Evolutionary conservation across 2,329 filamentous ascomycete species (phyloP), one percentile per base, ranked within the genome.

Genomic region (Colletotrichum brevisporum): DNA sequence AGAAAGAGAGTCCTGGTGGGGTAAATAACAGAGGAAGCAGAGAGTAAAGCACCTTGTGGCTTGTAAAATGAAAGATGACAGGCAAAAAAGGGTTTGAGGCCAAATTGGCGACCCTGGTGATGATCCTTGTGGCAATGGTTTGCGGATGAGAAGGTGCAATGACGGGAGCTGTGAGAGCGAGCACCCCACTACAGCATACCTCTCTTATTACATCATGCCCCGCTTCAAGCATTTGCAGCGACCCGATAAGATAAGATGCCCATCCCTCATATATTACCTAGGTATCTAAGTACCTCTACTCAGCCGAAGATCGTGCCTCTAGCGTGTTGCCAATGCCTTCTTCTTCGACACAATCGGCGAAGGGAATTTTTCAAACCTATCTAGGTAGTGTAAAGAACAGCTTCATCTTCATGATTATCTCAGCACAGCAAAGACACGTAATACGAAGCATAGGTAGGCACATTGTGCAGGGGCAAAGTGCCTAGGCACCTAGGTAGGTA

Each of bases 131-230:
- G 41, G 27, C 15, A 27, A 18, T 24, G 12, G 47, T 50, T 50
- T 50, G n/a, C 8, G 18, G 62, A 41, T 56, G 62, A 61, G 36
- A 43, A 48, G 36, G 47, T 31, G 66, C 54, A 50, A 24, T 24
- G 21, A 24, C 21, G 21, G 62, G 27, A 36, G 31, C 31, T 36
- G 8, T 36, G 31, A 36, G 31, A 36, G 31, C 31, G 31, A 36
- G 31, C 31, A 36, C 62, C 66, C 66, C 66, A 66, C 63, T 56
- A 66, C 26, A 31, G n/a, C 24, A 31, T 26, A 27, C 67, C 67
- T 69, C 67, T 51, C 62, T 69, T 67, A 57, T 69, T 69, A 69
- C 67, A 69, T 69, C 67, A 69, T 69, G 56, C 67, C 62, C 51
- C 67, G 62, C 67, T 67, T 69, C 4, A 26, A 61, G 67, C 67